phyloP scores from a whole-genome alignment of 768 basidiomycete species.

The Boletellus sp. region DNA sequence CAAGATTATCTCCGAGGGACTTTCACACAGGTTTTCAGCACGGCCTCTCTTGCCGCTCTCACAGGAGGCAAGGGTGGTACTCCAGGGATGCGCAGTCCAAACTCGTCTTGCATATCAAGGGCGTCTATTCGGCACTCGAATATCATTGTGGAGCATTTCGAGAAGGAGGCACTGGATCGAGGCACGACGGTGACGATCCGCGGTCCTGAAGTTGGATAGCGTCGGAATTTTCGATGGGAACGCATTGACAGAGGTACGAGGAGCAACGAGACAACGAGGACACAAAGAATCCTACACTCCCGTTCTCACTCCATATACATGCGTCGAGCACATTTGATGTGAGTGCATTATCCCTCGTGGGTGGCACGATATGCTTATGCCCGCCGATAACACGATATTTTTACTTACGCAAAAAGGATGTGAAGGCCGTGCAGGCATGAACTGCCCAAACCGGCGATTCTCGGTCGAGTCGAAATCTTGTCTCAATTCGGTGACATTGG shows the following conservation, averaged over 20 bases:
- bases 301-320: background rate
- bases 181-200: background rate
- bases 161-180: conserved; percentile 1
- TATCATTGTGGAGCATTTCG: conserved; percentile 2
- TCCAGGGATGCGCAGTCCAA: background rate
- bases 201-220: background rate
- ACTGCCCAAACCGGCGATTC: background rate
- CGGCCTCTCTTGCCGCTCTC: background rate
- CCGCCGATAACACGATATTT: background rate
- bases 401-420: background rate
- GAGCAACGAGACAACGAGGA: background rate
- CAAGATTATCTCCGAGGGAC: background rate
- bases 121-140: background rate
- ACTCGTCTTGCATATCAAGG: background rate
- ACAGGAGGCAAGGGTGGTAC: background rate
- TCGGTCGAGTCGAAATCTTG: background rate
- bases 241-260: background rate
- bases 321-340: conserved; percentile 1
- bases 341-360: background rate
- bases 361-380: background rate
- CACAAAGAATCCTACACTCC: background rate
- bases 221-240: conserved; percentile 4
- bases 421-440: background rate
- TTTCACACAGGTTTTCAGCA: background rate
- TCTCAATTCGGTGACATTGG: background rate